phyloP scores from a whole-genome alignment of 176 grass and related monocot genomes.

The Zea luxurians region DNA sequence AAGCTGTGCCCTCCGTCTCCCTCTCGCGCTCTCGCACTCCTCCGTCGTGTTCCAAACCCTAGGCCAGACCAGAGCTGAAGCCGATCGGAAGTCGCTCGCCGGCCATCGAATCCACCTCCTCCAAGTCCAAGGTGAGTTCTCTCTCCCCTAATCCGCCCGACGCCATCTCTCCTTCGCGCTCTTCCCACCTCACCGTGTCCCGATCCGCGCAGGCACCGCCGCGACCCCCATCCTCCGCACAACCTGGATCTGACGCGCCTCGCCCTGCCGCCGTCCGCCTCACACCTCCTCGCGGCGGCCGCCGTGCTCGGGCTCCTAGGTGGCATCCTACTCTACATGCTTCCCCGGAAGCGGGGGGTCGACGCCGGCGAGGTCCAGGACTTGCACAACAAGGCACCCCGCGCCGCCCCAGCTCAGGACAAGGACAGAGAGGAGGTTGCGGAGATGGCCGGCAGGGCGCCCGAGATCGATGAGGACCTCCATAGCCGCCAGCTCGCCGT shows the following conservation, averaged over 20 bases:
- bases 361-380: constrained; percentile 11
- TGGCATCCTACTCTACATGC: constrained; percentile 55
- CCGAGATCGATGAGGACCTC: constrained; percentile 81
- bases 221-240: not conserved
- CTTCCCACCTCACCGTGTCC: not conserved
- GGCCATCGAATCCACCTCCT: no score
- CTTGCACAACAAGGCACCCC: constrained; percentile 16
- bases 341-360: constrained; percentile 57
- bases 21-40: no score
- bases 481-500: constrained; percentile 80
- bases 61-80: no score
- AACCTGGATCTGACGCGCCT: constrained; percentile 28
- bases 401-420: not conserved
- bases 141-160: not conserved
- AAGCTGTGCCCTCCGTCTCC: no score
- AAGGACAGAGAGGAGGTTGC: not conserved
- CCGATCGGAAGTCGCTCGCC: no score
- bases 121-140: no score
- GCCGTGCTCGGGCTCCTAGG: constrained; percentile 43
- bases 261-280: not conserved
- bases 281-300: constrained; percentile 40
- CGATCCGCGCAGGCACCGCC: not conserved
- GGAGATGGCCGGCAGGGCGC: constrained; percentile 28
- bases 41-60: no score
- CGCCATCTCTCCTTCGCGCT: not conserved